Evolutionary conservation across 2,329 filamentous ascomycete species (phyloP).

Genomic region (Aureobasidium sp.): DNA sequence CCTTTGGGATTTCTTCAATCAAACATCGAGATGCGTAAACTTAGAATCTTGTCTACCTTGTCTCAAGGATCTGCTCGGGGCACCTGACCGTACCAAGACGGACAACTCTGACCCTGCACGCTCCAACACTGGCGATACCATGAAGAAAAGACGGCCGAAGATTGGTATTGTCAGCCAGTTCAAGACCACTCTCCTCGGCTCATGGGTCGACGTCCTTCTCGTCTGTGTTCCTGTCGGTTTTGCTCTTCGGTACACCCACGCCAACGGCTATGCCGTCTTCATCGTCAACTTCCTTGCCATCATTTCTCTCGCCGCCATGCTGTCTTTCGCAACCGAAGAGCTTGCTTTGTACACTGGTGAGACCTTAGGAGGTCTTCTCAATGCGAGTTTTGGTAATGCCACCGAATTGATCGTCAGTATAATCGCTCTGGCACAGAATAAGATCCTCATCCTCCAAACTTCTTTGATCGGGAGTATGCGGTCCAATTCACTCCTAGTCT

Average conservation of each 20-base stretch:
- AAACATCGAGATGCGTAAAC: constrained; percentile 13
- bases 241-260: constrained; percentile 55
- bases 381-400: constrained; percentile 74
- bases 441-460: constrained; percentile 83
- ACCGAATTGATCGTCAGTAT: constrained; percentile 54
- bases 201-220: constrained; percentile 79
- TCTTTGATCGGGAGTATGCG: constrained; percentile 87
- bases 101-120: constrained; percentile 13
- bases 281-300: constrained; percentile 92
- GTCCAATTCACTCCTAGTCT: constrained; percentile 78
- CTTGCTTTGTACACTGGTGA: constrained; percentile 71
- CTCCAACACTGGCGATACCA: constrained; percentile 17
- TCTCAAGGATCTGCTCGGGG: background rate
- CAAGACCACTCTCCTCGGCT: constrained; percentile 68
- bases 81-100: background rate
- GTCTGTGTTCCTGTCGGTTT: constrained; percentile 70
- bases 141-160: constrained; percentile 19
- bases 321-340: constrained; percentile 85
- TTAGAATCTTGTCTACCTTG: background rate
- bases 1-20: background rate
- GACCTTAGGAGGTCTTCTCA: constrained; percentile 78
- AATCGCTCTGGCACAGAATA: constrained; percentile 63
- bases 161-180: constrained; percentile 43
- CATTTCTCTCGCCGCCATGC: constrained; percentile 75
- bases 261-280: constrained; percentile 60